These are phyloP conservation scores for Mycena indigotica DNA, from an alignment of 768 basidiomycete species.

Conservation along the genomic window DNA sequence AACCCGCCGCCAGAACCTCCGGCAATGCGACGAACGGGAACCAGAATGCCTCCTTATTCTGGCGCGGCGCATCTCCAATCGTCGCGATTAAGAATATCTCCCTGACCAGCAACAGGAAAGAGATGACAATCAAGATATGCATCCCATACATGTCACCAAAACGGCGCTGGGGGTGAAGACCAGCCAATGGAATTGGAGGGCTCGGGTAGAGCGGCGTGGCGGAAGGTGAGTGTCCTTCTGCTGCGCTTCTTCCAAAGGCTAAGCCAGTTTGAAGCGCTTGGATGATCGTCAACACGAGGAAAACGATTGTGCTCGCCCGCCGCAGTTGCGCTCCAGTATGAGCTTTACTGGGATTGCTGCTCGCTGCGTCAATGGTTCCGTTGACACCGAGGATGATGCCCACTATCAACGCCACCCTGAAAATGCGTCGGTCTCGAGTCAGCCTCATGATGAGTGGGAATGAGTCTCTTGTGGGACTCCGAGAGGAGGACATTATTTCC, in stretches of 20 bases:
- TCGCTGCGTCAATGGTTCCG: slow-evolving; percentile 25
- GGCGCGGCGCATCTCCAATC: slow-evolving; percentile 4
- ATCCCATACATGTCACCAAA: slow-evolving; percentile 34
- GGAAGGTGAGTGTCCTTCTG: slow-evolving; percentile 1
- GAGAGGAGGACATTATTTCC: not conserved
- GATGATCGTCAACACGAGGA: slow-evolving; percentile 38
- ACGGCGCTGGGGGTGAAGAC: slow-evolving; percentile 4
- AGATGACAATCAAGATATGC: slow-evolving; percentile 32
- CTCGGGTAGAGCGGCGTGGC: not conserved
- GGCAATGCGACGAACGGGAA: slow-evolving; percentile 35
- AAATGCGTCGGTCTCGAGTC: slow-evolving; percentile 33
- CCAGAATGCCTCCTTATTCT: slow-evolving; percentile 33
- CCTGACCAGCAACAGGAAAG: slow-evolving; percentile 28
- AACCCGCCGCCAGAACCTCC: slow-evolving; percentile 32
- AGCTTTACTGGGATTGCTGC: slow-evolving; percentile 13
- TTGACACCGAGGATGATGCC: slow-evolving; percentile 40
- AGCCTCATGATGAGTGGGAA: slow-evolving; percentile 13
- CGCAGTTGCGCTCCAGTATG: slow-evolving; percentile 30
- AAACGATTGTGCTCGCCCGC: slow-evolving; percentile 38
- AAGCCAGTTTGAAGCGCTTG: slow-evolving; percentile 35
- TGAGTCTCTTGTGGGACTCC: not conserved
- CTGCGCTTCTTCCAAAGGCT: not conserved
- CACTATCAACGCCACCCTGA: slow-evolving; percentile 30
- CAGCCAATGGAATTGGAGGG: not conserved
- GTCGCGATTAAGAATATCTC: slow-evolving; percentile 35